Conservation (phyloP, 2,329 filamentous ascomycete genomes). For the Trichoderma sp. region DNA sequence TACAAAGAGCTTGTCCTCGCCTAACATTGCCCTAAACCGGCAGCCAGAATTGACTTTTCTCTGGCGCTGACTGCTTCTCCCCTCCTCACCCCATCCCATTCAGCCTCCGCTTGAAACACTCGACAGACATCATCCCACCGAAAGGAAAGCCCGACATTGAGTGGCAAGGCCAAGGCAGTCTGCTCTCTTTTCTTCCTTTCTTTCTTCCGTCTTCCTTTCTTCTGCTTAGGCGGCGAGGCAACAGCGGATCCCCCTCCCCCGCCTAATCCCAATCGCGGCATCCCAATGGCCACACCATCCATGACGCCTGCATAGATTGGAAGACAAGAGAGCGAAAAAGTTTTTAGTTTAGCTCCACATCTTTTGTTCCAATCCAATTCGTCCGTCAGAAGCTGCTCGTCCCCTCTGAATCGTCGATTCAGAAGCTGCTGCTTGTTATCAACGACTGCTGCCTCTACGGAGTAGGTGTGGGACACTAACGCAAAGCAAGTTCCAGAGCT, state of each 20-base stretch:
- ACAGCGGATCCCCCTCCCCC: background rate
- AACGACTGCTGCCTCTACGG: background rate
- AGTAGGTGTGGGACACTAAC: too few relatives aligned
- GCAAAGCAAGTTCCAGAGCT: too few relatives aligned
- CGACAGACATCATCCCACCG: background rate
- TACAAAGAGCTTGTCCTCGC: background rate
- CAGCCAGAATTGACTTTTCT: background rate
- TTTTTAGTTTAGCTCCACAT: slow-evolving; percentile 11
- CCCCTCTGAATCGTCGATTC: background rate
- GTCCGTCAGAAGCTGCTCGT: background rate
- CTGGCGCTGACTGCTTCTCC: background rate
- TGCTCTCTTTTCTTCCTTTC: too few relatives aligned
- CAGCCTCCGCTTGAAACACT: background rate
- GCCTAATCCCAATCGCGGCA: background rate
- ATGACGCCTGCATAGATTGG: background rate
- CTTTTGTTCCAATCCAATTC: background rate
- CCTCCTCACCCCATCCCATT: background rate
- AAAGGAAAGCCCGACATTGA: background rate
- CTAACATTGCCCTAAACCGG: background rate
- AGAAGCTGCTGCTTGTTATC: background rate
- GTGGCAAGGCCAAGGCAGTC: background rate
- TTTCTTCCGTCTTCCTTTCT: too few relatives aligned
- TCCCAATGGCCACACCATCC: background rate
- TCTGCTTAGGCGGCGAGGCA: slow-evolving; percentile 16
- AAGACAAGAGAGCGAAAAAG: background rate